Evolutionary conservation across 805 yeast species (phyloP).

Genomic region (Candida argentea): DNA sequence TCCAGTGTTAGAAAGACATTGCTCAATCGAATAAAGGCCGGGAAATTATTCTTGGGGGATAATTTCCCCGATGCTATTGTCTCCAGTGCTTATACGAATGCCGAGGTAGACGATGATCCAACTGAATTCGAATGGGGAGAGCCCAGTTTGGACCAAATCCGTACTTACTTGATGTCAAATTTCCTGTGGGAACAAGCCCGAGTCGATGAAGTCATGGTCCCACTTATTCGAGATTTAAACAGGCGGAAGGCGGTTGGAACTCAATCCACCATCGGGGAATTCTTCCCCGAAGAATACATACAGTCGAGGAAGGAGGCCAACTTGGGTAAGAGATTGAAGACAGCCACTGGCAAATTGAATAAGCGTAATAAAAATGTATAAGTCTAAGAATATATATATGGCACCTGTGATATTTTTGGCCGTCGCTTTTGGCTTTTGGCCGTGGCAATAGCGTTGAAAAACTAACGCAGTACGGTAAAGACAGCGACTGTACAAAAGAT

Average conservation of each 20-base stretch:
- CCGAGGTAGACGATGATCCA: constrained; percentile 76
- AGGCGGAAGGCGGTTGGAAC: constrained; percentile 42
- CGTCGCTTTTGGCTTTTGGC: neutral
- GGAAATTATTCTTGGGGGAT: constrained; percentile 45
- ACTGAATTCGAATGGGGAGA: constrained; percentile 83
- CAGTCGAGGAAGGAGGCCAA: constrained; percentile 35
- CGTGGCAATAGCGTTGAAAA: neutral
- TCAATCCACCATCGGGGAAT: constrained; percentile 56
- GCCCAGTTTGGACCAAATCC: constrained; percentile 72
- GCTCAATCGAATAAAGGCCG: constrained; percentile 41
- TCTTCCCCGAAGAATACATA: constrained; percentile 52
- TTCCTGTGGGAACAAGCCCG: constrained; percentile 74
- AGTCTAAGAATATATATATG: neutral
- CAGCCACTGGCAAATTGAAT: constrained; percentile 44
- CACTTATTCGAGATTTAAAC: constrained; percentile 74
- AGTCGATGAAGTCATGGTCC: constrained; percentile 77
- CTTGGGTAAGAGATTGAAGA: constrained; percentile 51
- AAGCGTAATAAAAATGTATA: constrained; percentile 8
- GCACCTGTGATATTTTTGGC: neutral
- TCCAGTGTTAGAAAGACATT: constrained; percentile 47
- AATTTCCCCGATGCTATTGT: constrained; percentile 65
- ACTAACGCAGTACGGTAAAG: neutral
- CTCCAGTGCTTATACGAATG: constrained; percentile 61
- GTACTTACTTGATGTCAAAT: constrained; percentile 56
- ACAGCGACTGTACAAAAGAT: neutral